Evolutionary conservation across 495 filamentous ascomycete species (phyloP).

Genomic region (Penicillium paxilli): DNA sequence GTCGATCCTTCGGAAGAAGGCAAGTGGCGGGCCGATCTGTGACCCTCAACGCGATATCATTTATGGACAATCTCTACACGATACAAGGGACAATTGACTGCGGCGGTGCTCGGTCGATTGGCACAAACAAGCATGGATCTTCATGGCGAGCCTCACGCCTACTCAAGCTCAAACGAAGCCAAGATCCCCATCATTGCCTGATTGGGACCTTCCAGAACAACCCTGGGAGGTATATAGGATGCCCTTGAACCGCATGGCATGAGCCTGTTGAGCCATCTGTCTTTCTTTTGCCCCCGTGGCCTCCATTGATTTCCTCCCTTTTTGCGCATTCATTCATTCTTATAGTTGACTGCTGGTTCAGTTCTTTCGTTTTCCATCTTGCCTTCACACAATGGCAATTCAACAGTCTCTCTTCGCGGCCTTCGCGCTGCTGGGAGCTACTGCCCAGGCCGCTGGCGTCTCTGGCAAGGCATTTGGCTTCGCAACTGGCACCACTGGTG

Average conservation of each 20-base stretch:
- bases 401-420: constrained; percentile 20
- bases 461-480: constrained; percentile 46
- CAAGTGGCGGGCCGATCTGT: constrained; percentile 7
- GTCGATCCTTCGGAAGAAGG: constrained; percentile 6
- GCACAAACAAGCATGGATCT: constrained; percentile 12
- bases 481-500: constrained; percentile 49
- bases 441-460: constrained; percentile 27
- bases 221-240: constrained; percentile 2
- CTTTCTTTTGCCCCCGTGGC: constrained; percentile 11
- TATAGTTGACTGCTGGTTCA: constrained; percentile 13
- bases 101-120: background rate
- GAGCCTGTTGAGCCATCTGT: background rate
- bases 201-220: background rate
- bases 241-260: background rate
- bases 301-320: constrained; percentile 6
- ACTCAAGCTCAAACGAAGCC: constrained; percentile 18
- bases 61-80: constrained; percentile 6
- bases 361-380: constrained; percentile 6
- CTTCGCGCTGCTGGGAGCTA: constrained; percentile 21
- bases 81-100: background rate
- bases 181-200: constrained; percentile 1
- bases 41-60: constrained; percentile 5
- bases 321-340: constrained; percentile 8
- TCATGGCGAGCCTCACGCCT: constrained; percentile 1
- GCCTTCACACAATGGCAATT: constrained; percentile 24